Evolutionary conservation across 805 yeast species (phyloP).

Genomic region (Saccharomycopsis malanga): DNA sequence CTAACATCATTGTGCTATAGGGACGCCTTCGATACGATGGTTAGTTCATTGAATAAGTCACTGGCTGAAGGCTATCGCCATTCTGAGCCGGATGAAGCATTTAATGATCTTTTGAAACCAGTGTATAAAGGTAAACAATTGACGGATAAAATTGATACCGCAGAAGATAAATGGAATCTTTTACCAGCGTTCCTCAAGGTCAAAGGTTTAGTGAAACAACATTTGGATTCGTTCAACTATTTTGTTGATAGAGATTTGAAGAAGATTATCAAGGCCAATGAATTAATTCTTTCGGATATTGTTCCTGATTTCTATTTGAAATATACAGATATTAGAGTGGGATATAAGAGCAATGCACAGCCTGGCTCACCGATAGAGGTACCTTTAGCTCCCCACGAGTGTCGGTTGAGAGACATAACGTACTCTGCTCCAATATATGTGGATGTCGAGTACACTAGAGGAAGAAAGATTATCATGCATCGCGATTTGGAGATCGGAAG

Average conservation of each 20-base stretch:
- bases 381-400: constrained; percentile 84
- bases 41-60: no score
- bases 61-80: no score
- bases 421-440: constrained; percentile 94
- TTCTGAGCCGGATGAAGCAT: constrained; percentile 46
- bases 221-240: constrained; percentile 94
- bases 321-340: constrained; percentile 89
- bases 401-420: constrained; percentile 88
- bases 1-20: no score
- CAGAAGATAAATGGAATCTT: constrained; percentile 94
- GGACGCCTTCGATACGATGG: no score
- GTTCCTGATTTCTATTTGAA: constrained; percentile 95
- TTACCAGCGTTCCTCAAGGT: constrained; percentile 93
- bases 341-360: constrained; percentile 39
- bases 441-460: constrained; percentile 95
- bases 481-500: constrained; percentile 91
- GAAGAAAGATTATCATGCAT: constrained; percentile 83
- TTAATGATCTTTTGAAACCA: constrained; percentile 72
- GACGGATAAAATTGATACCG: constrained; percentile 83
- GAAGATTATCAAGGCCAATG: constrained; percentile 88
- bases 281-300: constrained; percentile 82
- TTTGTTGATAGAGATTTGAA: constrained; percentile 90
- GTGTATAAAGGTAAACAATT: constrained; percentile 78
- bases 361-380: constrained; percentile 41
- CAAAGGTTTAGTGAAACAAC: constrained; percentile 95